Conservation (phyloP, 441 rosid species). For the Jatropha multifida region DNA sequence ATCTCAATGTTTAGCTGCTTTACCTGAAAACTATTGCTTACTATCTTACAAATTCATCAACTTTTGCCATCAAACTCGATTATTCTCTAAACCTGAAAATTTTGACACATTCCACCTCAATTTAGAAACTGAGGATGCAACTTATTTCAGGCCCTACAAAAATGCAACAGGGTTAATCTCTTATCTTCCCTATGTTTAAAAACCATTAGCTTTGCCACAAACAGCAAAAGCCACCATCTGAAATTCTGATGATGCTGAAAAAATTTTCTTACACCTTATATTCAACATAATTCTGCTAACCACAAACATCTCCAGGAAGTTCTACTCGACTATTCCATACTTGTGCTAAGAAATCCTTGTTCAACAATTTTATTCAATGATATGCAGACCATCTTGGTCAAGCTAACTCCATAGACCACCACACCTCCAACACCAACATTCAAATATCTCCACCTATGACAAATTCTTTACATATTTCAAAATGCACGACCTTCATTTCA, state of each 20-base stretch:
- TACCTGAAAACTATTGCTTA: slow-evolving; percentile 7
- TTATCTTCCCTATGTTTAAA: neutral
- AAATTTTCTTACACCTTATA: neutral
- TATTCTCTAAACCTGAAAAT: neutral
- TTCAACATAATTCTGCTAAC: neutral
- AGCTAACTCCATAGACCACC: neutral
- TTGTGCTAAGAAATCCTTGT: neutral
- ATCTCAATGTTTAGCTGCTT: neutral
- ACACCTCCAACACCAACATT: neutral
- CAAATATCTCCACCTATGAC: neutral
- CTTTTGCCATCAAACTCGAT: neutral
- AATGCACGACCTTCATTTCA: neutral
- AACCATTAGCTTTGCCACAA: neutral
- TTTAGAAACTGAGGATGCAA: neutral
- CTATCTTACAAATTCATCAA: neutral
- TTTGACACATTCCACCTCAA: neutral
- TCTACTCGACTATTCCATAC: slow-evolving; percentile 2
- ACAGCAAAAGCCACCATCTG: neutral
- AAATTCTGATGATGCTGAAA: neutral
- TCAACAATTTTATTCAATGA: neutral
- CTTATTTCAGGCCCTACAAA: neutral
- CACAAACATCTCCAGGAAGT: neutral
- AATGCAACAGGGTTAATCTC: neutral
- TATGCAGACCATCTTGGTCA: neutral
- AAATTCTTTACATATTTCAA: neutral